Conservation (phyloP, 1,139 yeast species). For the Candida labiduridarum region DNA sequence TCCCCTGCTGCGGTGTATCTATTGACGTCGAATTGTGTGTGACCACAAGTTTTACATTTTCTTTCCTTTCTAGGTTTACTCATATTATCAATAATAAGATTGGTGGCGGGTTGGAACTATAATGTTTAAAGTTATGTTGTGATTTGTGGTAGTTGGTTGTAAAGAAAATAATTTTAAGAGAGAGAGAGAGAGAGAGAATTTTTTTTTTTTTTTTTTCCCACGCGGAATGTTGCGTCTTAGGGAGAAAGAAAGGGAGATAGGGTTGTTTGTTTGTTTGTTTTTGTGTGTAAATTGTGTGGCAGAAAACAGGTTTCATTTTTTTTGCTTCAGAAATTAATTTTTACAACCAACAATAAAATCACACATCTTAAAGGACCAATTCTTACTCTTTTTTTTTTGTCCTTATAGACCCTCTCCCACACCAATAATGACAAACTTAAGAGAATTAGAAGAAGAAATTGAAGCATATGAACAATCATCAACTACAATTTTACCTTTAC, state of each 20-base stretch:
- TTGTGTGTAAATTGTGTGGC: no score
- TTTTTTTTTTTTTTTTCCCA: background rate
- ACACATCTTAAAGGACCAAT: no score
- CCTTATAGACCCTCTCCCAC: no score
- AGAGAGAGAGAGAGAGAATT: background rate
- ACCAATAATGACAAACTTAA: background rate
- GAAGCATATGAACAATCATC: conserved; percentile 7
- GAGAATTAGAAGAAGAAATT: conserved; percentile 6
- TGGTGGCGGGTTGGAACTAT: background rate
- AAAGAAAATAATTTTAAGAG: background rate
- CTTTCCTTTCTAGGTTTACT: conserved; percentile 16
- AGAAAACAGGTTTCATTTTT: no score
- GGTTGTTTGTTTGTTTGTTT: no score
- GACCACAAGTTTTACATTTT: conserved; percentile 37
- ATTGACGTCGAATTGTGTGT: conserved; percentile 33
- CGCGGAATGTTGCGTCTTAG: background rate
- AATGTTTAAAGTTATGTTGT: background rate
- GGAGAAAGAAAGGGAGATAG: no score
- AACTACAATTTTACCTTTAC: background rate
- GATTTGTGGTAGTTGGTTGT: background rate
- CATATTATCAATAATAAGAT: conserved; percentile 6
- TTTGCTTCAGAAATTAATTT: no score
- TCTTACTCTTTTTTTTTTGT: no score
- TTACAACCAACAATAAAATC: background rate
- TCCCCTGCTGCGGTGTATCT: conserved; percentile 67